A percentile compares a stretch with the other conserved stretches of the same genome.
phyloP scores from a whole-genome alignment of 2,329 filamentous ascomycete genomes.

The Calcarisporium arbuscula region DNA sequence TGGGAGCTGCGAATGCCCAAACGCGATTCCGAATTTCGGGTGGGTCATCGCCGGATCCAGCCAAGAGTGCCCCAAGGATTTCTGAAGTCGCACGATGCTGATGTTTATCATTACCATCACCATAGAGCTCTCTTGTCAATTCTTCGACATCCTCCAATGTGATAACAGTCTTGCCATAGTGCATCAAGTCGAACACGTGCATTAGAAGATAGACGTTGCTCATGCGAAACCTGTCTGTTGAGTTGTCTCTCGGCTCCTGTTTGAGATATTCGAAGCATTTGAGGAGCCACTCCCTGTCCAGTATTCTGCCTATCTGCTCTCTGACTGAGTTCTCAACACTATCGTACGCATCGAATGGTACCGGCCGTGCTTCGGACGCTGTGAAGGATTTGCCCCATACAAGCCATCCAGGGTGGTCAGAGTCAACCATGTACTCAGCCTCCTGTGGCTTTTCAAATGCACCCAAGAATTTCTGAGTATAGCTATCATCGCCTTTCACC shows the following conservation, averaged over 20 bases:
- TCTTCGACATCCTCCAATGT: constrained; percentile 86
- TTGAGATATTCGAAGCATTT: constrained; percentile 91
- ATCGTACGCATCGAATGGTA: constrained; percentile 67
- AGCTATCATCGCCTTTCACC: constrained; percentile 65
- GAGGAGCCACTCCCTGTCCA: constrained; percentile 80
- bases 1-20: constrained; percentile 87
- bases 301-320: constrained; percentile 69
- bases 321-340: constrained; percentile 69
- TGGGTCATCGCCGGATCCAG: constrained; percentile 72
- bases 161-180: constrained; percentile 68
- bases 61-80: constrained; percentile 80
- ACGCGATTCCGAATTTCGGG: constrained; percentile 66
- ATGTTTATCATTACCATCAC: constrained; percentile 93
- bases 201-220: constrained; percentile 80
- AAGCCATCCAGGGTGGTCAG: constrained; percentile 91
- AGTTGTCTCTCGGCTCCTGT: constrained; percentile 82
- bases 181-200: constrained; percentile 84
- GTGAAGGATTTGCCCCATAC: constrained; percentile 88
- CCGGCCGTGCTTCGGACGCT: constrained; percentile 67
- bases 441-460: constrained; percentile 62
- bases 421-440: constrained; percentile 84
- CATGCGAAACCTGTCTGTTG: constrained; percentile 82
- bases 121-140: constrained; percentile 70
- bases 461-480: constrained; percentile 72
- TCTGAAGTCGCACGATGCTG: constrained; percentile 94